These are phyloP conservation scores for Vigna trinervia DNA, from an alignment of 306 rosid species.

Conservation along the genomic window DNA sequence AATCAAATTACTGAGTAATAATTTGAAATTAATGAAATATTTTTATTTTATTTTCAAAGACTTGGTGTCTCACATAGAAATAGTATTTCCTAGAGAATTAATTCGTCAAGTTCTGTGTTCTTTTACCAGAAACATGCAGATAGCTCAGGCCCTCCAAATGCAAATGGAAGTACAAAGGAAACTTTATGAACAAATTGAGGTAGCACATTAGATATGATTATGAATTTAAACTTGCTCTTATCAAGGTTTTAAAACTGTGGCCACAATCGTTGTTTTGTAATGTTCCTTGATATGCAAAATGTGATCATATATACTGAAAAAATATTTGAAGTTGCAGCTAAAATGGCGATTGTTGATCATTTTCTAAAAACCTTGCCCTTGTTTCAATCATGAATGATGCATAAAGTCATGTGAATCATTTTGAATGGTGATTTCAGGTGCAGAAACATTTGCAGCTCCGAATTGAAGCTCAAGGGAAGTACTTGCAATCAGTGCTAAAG, in stretches of 20 bases:
- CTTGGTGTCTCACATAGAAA: conserved; percentile 20
- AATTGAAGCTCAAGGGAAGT: conserved; percentile 96
- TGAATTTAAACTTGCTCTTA: conserved; percentile 6
- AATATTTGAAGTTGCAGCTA: neutral
- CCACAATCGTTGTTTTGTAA: neutral
- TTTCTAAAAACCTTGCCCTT: neutral
- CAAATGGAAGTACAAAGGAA: conserved; percentile 87
- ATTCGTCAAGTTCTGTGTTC: conserved; percentile 45
- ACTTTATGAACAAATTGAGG: conserved; percentile 89
- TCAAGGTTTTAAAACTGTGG: neutral
- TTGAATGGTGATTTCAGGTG: conserved; percentile 59
- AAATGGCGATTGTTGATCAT: neutral
- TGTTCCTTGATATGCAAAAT: neutral
- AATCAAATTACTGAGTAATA: conserved; percentile 72
- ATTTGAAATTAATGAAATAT: conserved; percentile 50
- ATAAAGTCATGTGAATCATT: conserved; percentile 16
- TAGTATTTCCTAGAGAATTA: conserved; percentile 40
- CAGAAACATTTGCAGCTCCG: conserved; percentile 86
- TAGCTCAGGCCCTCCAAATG: conserved; percentile 79
- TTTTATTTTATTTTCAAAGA: conserved; percentile 29
- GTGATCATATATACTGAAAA: neutral
- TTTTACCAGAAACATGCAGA: conserved; percentile 66
- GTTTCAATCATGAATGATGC: conserved; percentile 4
- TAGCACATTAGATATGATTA: conserved; percentile 29
- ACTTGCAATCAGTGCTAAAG: conserved; percentile 78